Base-by-base conservation (phyloP, 495 filamentous ascomycete genomes). In the Annulohypoxylon nitens region DNA sequence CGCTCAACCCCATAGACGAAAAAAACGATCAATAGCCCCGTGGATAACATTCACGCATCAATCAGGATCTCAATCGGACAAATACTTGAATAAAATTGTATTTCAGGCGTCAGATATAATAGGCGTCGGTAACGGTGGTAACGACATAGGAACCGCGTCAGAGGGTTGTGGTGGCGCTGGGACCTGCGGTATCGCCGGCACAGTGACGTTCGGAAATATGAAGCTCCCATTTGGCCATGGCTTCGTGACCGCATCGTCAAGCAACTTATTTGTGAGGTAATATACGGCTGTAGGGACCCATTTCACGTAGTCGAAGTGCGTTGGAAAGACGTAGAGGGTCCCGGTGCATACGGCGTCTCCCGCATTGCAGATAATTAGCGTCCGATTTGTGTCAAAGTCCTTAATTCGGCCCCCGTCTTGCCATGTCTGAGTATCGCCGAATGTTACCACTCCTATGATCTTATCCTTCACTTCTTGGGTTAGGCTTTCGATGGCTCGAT, bases 261-360 rank as follows among this genome's bases (percentile, higher is more conserved):
- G 60, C 25, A 78, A 61, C 18, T 71, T 74, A 10, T 26, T 36
- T 4, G 75, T 59, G 57, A 79, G 75, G 60, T 78, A 82, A 47
- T 74, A 69, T 11, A 74, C 70, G 1, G 78, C 80, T 36, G 67
- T 76, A 3, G 78, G 74, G 18, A 76, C 80, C 74, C 78, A 74
- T 20, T 72, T 75, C 26, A 83, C 71, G 70, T 88, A 88, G 37
- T 81, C 82, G 64, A 86, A 81, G 67, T 88, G 86, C 33, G 83
- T 78, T 0, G 83, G 75, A 20, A 75, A 76, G 33, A 87, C 79
- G 30, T 82, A 79, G 34, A 88, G 60, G 9, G 81, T 84, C 45
- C 84, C 85, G 11, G 78, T 75, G 73, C 85, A 87, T 25, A 87
- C 83, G 66, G 83, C 64, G 71, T 88, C 86, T n/a, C 83, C 84